Conservation (phyloP, 2,329 filamentous ascomycete species). For the Microcyclospora tardicrescens region DNA sequence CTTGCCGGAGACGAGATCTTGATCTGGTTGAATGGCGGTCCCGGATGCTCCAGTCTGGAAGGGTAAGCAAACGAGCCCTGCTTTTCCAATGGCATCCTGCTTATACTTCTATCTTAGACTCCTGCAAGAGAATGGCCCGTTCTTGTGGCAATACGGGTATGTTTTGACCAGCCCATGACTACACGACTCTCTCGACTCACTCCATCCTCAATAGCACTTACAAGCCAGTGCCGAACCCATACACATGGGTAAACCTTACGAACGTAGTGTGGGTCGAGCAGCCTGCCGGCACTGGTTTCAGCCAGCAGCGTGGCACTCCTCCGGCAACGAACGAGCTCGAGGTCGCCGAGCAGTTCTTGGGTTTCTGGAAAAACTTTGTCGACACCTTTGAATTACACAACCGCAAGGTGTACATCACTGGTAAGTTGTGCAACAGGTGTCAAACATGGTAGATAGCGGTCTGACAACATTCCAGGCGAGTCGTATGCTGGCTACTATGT, state of each 20-base stretch:
- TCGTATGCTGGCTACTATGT: slow-evolving; percentile 25
- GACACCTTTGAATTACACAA: slow-evolving; percentile 35
- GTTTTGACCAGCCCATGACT: slow-evolving; percentile 2
- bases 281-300: slow-evolving; percentile 29
- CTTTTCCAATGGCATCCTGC: too few relatives aligned
- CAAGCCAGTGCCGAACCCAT: slow-evolving; percentile 33
- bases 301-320: slow-evolving; percentile 19
- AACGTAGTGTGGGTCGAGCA: slow-evolving; percentile 35
- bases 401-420: slow-evolving; percentile 53
- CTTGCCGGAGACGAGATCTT: slow-evolving; percentile 31
- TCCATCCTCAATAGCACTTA: slow-evolving; percentile 17
- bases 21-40: slow-evolving; percentile 30
- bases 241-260: slow-evolving; percentile 39
- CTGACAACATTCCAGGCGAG: neutral
- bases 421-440: slow-evolving; percentile 36
- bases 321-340: slow-evolving; percentile 29
- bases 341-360: slow-evolving; percentile 26
- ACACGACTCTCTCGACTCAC: too few relatives aligned
- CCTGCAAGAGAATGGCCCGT: slow-evolving; percentile 34
- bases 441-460: slow-evolving; percentile 3
- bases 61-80: slow-evolving; percentile 12
- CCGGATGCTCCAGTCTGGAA: slow-evolving; percentile 34
- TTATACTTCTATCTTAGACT: slow-evolving; percentile 10
- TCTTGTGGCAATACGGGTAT: slow-evolving; percentile 36
- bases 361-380: slow-evolving; percentile 39